Base-by-base conservation (phyloP, 2,329 filamentous ascomycete genomes). In the Cercospora zeina region DNA sequence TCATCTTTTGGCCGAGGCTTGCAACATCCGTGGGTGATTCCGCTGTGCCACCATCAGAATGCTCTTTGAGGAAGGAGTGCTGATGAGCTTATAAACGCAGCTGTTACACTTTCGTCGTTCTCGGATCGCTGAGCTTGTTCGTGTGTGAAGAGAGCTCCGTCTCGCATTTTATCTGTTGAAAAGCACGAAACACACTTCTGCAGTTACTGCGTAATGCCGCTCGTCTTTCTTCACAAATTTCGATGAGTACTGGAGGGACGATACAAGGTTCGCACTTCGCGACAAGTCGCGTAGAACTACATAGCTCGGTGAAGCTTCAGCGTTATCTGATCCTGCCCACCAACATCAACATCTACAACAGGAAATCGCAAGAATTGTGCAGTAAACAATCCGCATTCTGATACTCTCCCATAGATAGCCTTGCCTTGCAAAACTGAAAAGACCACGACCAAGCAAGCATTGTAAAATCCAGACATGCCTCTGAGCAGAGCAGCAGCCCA, bases 401-500 rank as follows among this genome's bases (percentile, higher is more conserved):
- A 27, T 3, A 19, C 39, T 24, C 2, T 45, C 19, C 39, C 39
- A 45, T 45, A 27, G 24, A 45, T 45, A 27, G 24, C 24, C 24
- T 27, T 27, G 24, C 19, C 39, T 42, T 42, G 37, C n/a, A 4
- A 45, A 21, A 21, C 19, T 2, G n/a, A 45, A 3, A 27, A 3
- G 24, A 27, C 24, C 6, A 27, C 24, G 24, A 27, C 3, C 24
- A 27, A 27, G 24, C 24, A 27, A 27, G 24, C 24, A 45, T 2
- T 14, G 10, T 10, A 11, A 42, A 7, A 45, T 4, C 11, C 5
- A 45, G 6, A 45, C 39, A 58, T 58, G 56, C 54, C 66, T 37
- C 60, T 59, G 21, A 64, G 27, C 47, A 50, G 62, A 54, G 45
- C 62, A 58, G 34, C 58, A 27, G 24, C 6, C 16, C 64, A 61